Conservation (phyloP, 441 rosid species). For the Corymbia calophylla region DNA sequence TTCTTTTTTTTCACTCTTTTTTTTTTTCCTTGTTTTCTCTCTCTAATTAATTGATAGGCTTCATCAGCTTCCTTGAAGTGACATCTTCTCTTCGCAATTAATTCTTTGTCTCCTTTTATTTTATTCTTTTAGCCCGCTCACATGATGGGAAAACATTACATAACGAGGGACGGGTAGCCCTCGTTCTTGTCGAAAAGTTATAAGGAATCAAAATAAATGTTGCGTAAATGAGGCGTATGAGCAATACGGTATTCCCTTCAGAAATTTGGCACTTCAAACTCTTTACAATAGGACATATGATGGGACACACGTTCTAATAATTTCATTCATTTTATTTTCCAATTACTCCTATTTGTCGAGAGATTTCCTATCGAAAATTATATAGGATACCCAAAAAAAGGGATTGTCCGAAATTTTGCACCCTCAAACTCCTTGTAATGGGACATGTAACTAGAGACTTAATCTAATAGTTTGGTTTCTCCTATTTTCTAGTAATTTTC, state of each 20-base stretch:
- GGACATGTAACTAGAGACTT: rapidly evolving
- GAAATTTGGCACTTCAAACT: background rate
- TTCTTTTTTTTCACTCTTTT: background rate
- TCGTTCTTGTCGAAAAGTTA: background rate
- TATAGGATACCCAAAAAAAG: rapidly evolving
- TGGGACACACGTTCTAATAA: no score
- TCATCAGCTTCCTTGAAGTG: background rate
- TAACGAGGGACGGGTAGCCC: no score
- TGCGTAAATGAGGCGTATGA: background rate
- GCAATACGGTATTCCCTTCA: background rate
- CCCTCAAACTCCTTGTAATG: background rate
- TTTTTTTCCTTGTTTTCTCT: background rate
- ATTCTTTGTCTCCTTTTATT: background rate
- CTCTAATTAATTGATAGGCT: background rate
- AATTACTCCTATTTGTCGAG: no score
- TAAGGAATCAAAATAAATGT: no score
- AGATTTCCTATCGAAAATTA: no score
- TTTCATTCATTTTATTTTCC: no score
- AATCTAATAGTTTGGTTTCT: background rate
- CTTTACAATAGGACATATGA: no score
- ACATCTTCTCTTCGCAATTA: background rate
- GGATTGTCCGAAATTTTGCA: background rate
- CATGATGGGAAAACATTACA: background rate
- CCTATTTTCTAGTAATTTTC: background rate
- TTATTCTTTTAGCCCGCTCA: background rate